Evolutionary conservation across 257 asterid genomes (phyloP).

Genomic region (Thymus mandschuricus): DNA sequence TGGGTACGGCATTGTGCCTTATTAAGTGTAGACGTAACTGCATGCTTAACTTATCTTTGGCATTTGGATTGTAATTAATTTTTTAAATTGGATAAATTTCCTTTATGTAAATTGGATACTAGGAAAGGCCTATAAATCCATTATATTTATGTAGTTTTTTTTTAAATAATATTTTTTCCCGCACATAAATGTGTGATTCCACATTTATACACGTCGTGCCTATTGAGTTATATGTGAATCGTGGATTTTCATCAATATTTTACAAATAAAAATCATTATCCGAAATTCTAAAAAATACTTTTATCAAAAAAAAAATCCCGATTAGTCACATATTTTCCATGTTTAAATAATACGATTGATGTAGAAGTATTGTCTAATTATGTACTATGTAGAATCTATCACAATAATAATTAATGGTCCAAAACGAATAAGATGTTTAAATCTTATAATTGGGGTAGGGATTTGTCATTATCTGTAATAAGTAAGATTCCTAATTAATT

Average conservation of each 20-base stretch:
- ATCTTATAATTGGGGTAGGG: slow-evolving; percentile 1
- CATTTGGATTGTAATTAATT: not conserved
- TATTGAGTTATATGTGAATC: too few relatives aligned
- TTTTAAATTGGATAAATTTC: too few relatives aligned
- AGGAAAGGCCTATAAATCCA: too few relatives aligned
- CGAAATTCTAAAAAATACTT: too few relatives aligned
- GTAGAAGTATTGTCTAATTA: slow-evolving; percentile 11
- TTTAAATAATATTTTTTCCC: too few relatives aligned
- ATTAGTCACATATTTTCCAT: not conserved
- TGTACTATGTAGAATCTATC: not conserved
- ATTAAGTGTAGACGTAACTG: not conserved
- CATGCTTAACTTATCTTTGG: not conserved
- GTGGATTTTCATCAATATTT: not conserved
- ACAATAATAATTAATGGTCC: not conserved
- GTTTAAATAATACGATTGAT: slow-evolving; percentile 6
- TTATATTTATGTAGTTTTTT: too few relatives aligned
- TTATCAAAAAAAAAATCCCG: not conserved
- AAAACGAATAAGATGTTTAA: not conserved
- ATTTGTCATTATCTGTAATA: slow-evolving; percentile 1
- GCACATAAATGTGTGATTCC: too few relatives aligned
- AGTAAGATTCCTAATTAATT: slow-evolving; percentile 4
- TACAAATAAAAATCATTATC: not conserved
- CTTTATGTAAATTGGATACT: too few relatives aligned
- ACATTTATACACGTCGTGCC: too few relatives aligned
- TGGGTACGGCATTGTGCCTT: not conserved